Base-by-base conservation (phyloP, 805 yeast species). In the Geotrichum ghanense region DNA sequence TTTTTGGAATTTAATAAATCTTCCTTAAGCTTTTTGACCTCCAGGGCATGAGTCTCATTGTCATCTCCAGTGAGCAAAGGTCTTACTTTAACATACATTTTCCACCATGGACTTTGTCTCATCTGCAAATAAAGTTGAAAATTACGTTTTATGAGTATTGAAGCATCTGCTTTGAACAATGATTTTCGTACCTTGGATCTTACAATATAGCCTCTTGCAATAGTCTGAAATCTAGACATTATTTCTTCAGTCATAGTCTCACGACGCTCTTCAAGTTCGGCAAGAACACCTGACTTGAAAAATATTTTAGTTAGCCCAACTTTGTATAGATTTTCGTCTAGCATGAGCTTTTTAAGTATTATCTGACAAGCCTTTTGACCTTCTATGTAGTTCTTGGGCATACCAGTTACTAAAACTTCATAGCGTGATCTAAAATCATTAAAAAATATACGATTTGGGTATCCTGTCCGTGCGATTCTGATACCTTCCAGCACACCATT, bases 401-500 rank as follows among this genome's bases (percentile, higher is more conserved):
- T 64, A n/a, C 37, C 37, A 43, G 73, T 73, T 5, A 78, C 72
- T 22, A 92, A 67, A n/a, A 89, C 75, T 24, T 75, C 75, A 61
- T 92, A 92, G 45, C 95, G 73, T 31, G 69, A 71, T 45, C 75
- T 76, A 65, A 92, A 92, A 42, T 86, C 90, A 42, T 79, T 76
- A 63, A 89, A 90, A 23, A 80, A 76, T 59, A 90, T 78, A 53
- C 96, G 76, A 63, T 92, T 92, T 3, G 99, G 99, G 63, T 83
- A 92, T 1, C 99, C 99, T 6, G 95, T 87, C 52, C 99, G 75
- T 0, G 97, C 95, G 49, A 92, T 92, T 63, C 98, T 75, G 24
- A 92, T 92, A 51, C 99, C 99, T 70, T 92, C 99, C 45, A 92
- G 67, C 12, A 92, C 99, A 74, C 99, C 99, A 59, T 92, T 92